These are phyloP conservation scores for Rugosomyces carneus DNA, from an alignment of 1,284 basidiomycete species.

Conservation along the genomic window DNA sequence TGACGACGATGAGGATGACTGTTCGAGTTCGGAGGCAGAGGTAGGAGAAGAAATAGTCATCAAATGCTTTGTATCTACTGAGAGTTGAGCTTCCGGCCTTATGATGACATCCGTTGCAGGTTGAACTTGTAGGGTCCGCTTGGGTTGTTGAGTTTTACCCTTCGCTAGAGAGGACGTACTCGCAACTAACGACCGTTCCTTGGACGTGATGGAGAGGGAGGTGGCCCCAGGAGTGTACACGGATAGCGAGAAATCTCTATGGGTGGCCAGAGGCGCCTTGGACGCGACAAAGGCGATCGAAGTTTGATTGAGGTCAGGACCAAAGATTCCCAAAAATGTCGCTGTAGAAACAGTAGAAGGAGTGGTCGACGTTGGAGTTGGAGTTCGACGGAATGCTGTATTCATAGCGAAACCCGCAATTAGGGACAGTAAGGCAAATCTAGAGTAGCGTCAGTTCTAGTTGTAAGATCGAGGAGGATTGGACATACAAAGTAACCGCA, in stretches of 20 bases:
- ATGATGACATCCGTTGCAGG: constrained; percentile 23
- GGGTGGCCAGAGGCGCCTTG: constrained; percentile 34
- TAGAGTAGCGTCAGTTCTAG: constrained; percentile 22
- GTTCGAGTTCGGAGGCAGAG: constrained; percentile 11
- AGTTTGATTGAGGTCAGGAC: constrained; percentile 31
- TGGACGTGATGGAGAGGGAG: constrained; percentile 31
- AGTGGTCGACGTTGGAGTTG: constrained; percentile 31
- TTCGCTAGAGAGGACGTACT: constrained; percentile 19
- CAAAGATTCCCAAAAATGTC: constrained; percentile 29
- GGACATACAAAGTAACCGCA: constrained; percentile 56
- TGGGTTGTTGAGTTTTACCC: constrained; percentile 20
- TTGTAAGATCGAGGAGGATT: constrained; percentile 7
- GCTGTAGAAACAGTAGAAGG: constrained; percentile 24
- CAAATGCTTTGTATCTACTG: constrained; percentile 19
- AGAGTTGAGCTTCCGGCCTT: constrained; percentile 20
- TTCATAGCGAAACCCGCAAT: constrained; percentile 62
- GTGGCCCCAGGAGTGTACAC: constrained; percentile 43
- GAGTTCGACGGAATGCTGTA: constrained; percentile 37
- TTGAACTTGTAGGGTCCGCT: constrained; percentile 15
- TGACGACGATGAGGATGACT: not conserved
- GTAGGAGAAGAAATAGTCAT: constrained; percentile 13
- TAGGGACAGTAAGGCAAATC: constrained; percentile 60
- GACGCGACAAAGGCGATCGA: constrained; percentile 28
- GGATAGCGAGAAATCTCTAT: constrained; percentile 52
- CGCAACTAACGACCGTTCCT: constrained; percentile 24